Evolutionary conservation across 495 filamentous ascomycete species (phyloP), one percentile per base, ranked within the genome.

Genomic region (Hypoxylon intermedium): DNA sequence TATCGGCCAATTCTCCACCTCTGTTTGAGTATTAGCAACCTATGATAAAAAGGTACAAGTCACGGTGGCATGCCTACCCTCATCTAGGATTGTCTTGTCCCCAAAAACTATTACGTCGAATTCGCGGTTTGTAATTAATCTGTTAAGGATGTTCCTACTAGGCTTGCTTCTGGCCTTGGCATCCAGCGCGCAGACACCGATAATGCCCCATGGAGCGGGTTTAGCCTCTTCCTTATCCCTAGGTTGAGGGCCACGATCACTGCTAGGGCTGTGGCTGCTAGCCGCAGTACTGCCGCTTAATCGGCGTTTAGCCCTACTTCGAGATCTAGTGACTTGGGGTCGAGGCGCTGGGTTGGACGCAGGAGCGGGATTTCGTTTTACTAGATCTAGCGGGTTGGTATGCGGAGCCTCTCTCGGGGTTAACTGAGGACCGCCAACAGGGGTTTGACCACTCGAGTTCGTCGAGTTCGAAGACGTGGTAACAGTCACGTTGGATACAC

Each of bases 101-200:
- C 94, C 94, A 76, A 99, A 99, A 3, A 99, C 91, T 28, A 93
- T 86, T 19, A 96, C 91, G 67, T 99, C 93, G 62, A 98, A 97
- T 57, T 97, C 93, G 52, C 91, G 87, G 49, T 92, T 91, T 19
- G 89, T 82, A 52, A 97, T 91, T 36, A 99, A 79, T 26, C 90
- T 87, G 49, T 95, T 98, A 36, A 99, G 76, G 52, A 98, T 98
- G 64, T 96, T 98, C 52, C 94, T 82, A 67, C 92, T 94, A 3
- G 94, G 94, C 76, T 96, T 97, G 80, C 92, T 96, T 58, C 94
- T 83, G 30, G 94, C 95, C 75, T 99, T 99, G 51, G 91, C 82
- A 79, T 99, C 94, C 47, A 99, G 75, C 5, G 94, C 94, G 73
- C 94, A 99, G 12, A 99, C 90, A 33, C 94, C 94, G 66, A 99